phyloP scores from a whole-genome alignment of 345 rosid genomes.

The Bruguiera gymnorhiza region DNA sequence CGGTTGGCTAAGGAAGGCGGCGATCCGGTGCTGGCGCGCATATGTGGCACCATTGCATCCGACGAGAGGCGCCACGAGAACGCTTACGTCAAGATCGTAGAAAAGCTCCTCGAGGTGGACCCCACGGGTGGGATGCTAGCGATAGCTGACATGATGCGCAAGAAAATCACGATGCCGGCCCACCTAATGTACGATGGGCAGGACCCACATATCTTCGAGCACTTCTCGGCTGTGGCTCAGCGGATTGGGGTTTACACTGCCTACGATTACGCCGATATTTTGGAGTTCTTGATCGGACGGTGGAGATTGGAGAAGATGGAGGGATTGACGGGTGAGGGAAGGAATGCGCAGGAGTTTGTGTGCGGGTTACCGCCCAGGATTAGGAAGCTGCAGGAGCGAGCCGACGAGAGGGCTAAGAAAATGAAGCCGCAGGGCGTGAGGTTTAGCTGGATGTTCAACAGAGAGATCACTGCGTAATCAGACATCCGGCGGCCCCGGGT shows the following conservation, averaged over 20 bases:
- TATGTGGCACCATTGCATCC: slow-evolving; percentile 69
- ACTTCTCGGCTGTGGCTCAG: slow-evolving; percentile 64
- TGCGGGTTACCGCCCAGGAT: slow-evolving; percentile 57
- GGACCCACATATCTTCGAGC: slow-evolving; percentile 54
- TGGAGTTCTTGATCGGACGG: slow-evolving; percentile 55
- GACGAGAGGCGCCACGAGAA: slow-evolving; percentile 73
- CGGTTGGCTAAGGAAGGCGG: slow-evolving; percentile 53
- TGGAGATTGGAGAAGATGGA: slow-evolving; percentile 65
- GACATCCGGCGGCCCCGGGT: background rate
- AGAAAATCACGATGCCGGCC: slow-evolving; percentile 69
- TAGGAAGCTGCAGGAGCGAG: slow-evolving; percentile 57
- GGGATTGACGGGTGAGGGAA: slow-evolving; percentile 54
- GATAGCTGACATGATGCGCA: slow-evolving; percentile 59
- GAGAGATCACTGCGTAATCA: slow-evolving; percentile 30
- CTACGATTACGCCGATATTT: slow-evolving; percentile 60
- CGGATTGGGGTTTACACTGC: slow-evolving; percentile 65
- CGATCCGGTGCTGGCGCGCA: slow-evolving; percentile 54
- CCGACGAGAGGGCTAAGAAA: slow-evolving; percentile 50
- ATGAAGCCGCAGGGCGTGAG: slow-evolving; percentile 32
- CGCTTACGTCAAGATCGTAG: slow-evolving; percentile 52
- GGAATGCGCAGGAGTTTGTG: slow-evolving; percentile 53
- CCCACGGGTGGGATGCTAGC: slow-evolving; percentile 45
- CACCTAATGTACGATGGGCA: slow-evolving; percentile 62
- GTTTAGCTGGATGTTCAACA: slow-evolving; percentile 72
- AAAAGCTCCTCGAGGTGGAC: slow-evolving; percentile 64